A percentile compares a stretch with the other conserved stretches of the same genome.
Evolutionary conservation across 78 protist species (phyloP).

Genomic region (Dictyostelium capitatum): DNA sequence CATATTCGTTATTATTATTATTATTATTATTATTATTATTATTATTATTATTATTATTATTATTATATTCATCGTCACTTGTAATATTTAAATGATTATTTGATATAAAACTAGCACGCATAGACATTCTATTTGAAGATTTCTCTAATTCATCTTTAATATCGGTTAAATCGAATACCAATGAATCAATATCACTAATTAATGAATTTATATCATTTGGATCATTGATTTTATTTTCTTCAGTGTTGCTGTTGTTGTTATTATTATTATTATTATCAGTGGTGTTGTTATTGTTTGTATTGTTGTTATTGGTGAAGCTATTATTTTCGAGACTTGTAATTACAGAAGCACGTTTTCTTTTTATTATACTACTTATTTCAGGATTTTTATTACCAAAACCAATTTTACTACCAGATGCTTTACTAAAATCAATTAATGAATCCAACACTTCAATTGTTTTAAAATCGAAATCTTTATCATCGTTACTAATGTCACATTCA

Average conservation of each 20-base stretch:
- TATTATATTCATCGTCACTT: background rate
- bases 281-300: background rate
- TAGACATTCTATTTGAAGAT: background rate
- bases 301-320: background rate
- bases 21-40: background rate
- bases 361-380: background rate
- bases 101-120: too few relatives aligned
- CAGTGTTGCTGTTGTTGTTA: background rate
- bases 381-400: conserved; percentile 5
- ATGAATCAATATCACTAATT: conserved; percentile 50
- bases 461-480: conserved; percentile 21
- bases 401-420: background rate
- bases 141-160: conserved; percentile 50
- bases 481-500: background rate
- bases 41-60: background rate
- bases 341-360: too few relatives aligned
- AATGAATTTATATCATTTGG: conserved; percentile 38
- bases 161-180: conserved; percentile 33
- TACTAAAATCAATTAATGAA: conserved; percentile 13
- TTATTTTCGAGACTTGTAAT: too few relatives aligned
- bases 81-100: too few relatives aligned
- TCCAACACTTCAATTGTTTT: conserved; percentile 10
- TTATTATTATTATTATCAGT: background rate
- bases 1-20: background rate
- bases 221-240: background rate